Evolutionary conservation across 208 protist genomes (phyloP), one percentile per base, ranked within the genome.

Genomic region (Trypanosoma scelopori): DNA sequence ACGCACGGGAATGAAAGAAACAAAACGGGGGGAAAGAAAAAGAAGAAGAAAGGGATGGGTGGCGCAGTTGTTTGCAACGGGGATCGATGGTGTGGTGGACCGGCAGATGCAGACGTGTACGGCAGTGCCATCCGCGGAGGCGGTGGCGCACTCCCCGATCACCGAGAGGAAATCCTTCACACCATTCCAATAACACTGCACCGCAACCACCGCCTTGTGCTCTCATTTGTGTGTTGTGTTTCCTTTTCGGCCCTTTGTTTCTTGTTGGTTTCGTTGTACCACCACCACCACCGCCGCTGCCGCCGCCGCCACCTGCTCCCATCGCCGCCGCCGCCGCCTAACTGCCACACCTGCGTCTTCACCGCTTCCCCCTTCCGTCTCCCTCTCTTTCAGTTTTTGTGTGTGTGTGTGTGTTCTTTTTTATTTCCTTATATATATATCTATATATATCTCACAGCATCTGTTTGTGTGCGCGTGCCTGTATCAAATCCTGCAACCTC

Each of bases 1-100:
- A n/a, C n/a, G n/a, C n/a, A n/a, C n/a, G n/a, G 61, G 22, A 59
- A 64, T 64, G 52, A 49, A 50, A 20, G 52, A 55, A 46, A 37
- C 23, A 53, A 41, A 56, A 52, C 41, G 50, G 25, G 16, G 27
- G 13, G 39, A 64, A 52, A 52, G 20, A 51, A 53, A 45, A 55
- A 47, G 39, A 53, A 45, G 45, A 47, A 37, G 27, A 53, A 55
- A 52, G 41, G 20, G 28, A 7, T 22, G 1, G 30, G 30, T 48
- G 20, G n/a, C 28, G 16, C 9, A 47, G 41, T 25, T 66, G 18
- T 69, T 63, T 32, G 35, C 20, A 9, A 9, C n/a, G n/a, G n/a
- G n/a, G n/a, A n/a, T n/a, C n/a, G 32, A 37, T 9, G 9, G 32
- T 37, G 32, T 37, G 32, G 32, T n/a, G n/a, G n/a, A n/a, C n/a